Percentiles rank a stretch among this genome's conserved stretches.
phyloP scores from a whole-genome alignment of 2,329 filamentous ascomycete genomes.

The Arthrobotrys iridis region DNA sequence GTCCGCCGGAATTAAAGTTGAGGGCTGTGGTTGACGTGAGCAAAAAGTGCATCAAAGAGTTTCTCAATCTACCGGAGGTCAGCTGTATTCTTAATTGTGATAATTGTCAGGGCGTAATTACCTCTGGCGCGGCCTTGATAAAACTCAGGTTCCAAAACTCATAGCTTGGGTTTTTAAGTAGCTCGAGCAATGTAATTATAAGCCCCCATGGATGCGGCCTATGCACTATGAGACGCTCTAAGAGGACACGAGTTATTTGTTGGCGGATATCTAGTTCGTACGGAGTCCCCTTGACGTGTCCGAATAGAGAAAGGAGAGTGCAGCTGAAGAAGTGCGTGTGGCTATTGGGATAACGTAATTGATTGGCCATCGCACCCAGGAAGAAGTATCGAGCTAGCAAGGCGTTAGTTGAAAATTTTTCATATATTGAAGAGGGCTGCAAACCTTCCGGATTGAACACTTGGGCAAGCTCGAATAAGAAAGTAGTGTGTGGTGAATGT shows the following conservation, averaged over 20 bases:
- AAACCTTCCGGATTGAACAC: conserved; percentile 73
- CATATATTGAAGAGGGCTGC: not conserved
- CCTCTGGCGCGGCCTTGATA: conserved; percentile 88
- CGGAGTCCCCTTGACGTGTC: conserved; percentile 75
- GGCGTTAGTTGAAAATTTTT: conserved; percentile 15
- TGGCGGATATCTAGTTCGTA: conserved; percentile 86
- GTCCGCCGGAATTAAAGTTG: conserved; percentile 20
- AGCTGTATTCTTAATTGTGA: not conserved
- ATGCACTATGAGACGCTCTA: conserved; percentile 87
- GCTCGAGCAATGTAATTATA: conserved; percentile 84
- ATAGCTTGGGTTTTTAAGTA: conserved; percentile 90
- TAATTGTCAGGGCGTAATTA: conserved; percentile 62
- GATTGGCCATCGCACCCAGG: conserved; percentile 84
- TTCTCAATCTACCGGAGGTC: conserved; percentile 62
- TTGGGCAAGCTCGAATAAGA: conserved; percentile 80
- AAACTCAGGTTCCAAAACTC: conserved; percentile 93
- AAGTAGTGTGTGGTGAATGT: conserved; percentile 73
- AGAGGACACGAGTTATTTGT: conserved; percentile 85
- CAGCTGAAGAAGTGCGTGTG: conserved; percentile 94
- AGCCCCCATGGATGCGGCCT: conserved; percentile 97
- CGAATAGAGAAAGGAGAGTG: conserved; percentile 84
- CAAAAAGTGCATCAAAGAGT: conserved; percentile 64
- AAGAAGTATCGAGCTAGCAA: conserved; percentile 77
- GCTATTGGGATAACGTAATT: conserved; percentile 87
- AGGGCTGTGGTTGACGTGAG: conserved; percentile 61